Evolutionary conservation across 352 stramenopile genomes (phyloP).

Genomic region (Phytopythium delawarense): DNA sequence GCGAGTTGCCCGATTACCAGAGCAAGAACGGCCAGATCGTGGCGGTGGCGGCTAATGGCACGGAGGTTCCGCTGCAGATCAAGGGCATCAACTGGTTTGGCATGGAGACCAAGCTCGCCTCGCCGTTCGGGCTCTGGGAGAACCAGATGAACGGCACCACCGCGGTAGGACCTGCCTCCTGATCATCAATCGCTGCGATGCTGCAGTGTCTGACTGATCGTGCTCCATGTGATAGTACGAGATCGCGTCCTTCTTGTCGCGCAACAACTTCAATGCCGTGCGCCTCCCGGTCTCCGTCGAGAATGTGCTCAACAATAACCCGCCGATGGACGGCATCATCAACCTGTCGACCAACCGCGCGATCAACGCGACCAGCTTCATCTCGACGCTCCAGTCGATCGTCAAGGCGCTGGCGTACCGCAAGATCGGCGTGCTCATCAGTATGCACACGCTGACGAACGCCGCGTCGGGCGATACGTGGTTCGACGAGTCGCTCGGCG

Average conservation of each 20-base stretch:
- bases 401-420: conserved; percentile 63
- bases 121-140: conserved; percentile 75
- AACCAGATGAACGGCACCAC: conserved; percentile 72
- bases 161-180: conserved; percentile 23
- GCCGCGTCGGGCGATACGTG: conserved; percentile 52
- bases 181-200: background rate
- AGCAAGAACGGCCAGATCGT: conserved; percentile 68
- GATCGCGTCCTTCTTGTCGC: conserved; percentile 65
- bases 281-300: conserved; percentile 63
- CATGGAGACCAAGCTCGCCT: conserved; percentile 53
- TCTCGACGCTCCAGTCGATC: conserved; percentile 65
- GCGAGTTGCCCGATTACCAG: conserved; percentile 66
- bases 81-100: conserved; percentile 74
- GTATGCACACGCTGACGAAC: conserved; percentile 66
- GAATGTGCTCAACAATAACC: conserved; percentile 63
- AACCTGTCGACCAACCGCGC: conserved; percentile 69
- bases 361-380: conserved; percentile 68
- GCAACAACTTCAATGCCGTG: conserved; percentile 85
- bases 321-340: conserved; percentile 53
- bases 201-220: background rate
- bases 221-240: conserved; percentile 30
- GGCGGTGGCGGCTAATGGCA: conserved; percentile 47
- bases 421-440: conserved; percentile 72
- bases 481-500: conserved; percentile 44
- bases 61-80: conserved; percentile 41